A percentile compares a stretch with the other conserved stretches of the same genome.
phyloP scores from a whole-genome alignment of 176 grass and related monocot genomes.

The Miscanthus lutarioriparius region DNA sequence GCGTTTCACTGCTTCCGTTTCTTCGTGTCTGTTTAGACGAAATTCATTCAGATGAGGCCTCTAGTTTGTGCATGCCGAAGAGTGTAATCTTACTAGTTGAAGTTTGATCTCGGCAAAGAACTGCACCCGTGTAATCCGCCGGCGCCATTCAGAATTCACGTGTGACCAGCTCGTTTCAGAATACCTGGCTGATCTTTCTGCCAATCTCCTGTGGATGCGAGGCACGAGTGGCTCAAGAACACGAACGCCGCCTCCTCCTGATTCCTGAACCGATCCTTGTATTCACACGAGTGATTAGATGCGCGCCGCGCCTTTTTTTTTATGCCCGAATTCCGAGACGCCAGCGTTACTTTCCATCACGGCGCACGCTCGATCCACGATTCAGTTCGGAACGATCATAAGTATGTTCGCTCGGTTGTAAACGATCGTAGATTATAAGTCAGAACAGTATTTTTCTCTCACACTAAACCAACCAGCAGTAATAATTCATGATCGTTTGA shows the following conservation, averaged over 20 bases:
- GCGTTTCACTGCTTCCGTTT: neutral
- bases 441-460: too few species aligned
- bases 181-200: conserved; percentile 1
- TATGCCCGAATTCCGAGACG: neutral
- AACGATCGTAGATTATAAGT: too few species aligned
- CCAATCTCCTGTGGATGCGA: neutral
- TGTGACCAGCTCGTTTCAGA: neutral
- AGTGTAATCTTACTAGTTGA: neutral
- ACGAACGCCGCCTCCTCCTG: neutral
- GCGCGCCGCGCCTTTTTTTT: too few species aligned
- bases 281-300: neutral
- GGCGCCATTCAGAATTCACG: neutral
- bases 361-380: neutral
- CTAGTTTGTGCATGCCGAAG: neutral
- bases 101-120: neutral
- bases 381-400: neutral
- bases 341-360: neutral
- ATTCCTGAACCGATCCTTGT: too few species aligned
- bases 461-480: too few species aligned
- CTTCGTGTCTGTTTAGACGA: neutral
- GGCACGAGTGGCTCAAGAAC: neutral
- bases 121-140: neutral
- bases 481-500: too few species aligned
- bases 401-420: too few species aligned
- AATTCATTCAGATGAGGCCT: neutral